Evolutionary conservation across 768 basidiomycete genomes (phyloP).

Genomic region (Boletus sensibilis): DNA sequence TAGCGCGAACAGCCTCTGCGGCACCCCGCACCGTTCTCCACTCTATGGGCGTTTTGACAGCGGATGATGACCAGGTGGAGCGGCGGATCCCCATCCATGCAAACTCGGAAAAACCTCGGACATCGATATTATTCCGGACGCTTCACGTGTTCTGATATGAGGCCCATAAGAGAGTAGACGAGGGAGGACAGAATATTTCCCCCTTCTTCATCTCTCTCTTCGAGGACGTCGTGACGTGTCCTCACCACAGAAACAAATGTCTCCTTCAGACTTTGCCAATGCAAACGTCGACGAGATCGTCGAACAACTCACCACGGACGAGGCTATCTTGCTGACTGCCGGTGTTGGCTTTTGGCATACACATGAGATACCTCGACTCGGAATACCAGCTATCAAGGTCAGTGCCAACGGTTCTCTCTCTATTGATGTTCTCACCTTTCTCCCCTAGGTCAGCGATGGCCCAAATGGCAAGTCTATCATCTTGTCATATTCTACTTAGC

Average conservation of each 20-base stretch:
- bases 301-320: conserved; percentile 67
- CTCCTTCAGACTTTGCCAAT: conserved; percentile 66
- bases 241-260: conserved; percentile 39
- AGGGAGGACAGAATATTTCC: background rate
- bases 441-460: conserved; percentile 66
- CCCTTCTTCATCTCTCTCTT: conserved; percentile 10
- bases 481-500: background rate
- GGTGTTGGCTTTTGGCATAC: conserved; percentile 83
- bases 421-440: background rate
- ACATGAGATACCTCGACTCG: conserved; percentile 58
- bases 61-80: background rate
- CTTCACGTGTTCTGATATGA: conserved; percentile 20
- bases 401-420: conserved; percentile 7
- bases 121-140: background rate
- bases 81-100: background rate
- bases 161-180: conserved; percentile 3
- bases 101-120: conserved; percentile 15
- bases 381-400: conserved; percentile 70
- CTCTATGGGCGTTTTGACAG: background rate
- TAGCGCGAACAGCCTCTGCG: background rate
- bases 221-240: conserved; percentile 1
- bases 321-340: conserved; percentile 68
- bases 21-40: background rate
- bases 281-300: conserved; percentile 61
- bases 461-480: conserved; percentile 56